Percentiles rank a stretch among this genome's conserved stretches.
phyloP scores from a whole-genome alignment of 305 asterid species.

The Fraxinus floribunda region DNA sequence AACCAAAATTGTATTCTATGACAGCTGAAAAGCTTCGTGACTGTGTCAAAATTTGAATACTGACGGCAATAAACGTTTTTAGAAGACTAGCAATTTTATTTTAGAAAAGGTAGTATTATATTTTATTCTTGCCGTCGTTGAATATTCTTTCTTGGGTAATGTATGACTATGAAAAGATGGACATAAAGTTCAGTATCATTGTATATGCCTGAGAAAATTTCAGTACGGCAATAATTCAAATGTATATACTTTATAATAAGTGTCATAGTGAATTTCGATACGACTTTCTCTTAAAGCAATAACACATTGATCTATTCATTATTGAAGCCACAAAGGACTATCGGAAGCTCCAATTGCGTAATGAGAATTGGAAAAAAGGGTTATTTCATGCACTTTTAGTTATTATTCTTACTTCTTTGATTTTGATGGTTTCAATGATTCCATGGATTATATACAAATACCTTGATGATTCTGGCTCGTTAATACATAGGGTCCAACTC shows the following conservation, averaged over 20 bases:
- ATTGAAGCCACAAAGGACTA: background rate
- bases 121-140: background rate
- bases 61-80: background rate
- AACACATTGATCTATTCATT: constrained; percentile 3
- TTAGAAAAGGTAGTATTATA: background rate
- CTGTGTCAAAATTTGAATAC: background rate
- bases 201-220: background rate
- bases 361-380: background rate
- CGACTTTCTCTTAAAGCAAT: background rate
- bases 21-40: background rate
- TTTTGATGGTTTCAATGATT: background rate
- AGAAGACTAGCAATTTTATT: background rate
- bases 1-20: background rate
- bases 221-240: background rate
- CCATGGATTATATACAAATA: background rate
- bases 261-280: constrained; percentile 1
- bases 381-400: background rate
- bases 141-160: background rate
- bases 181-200: background rate
- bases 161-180: background rate
- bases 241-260: background rate
- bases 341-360: background rate
- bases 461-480: background rate
- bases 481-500: background rate
- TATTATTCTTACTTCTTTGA: too few relatives aligned